Percentiles rank a stretch among this genome's conserved stretches.
phyloP scores from a whole-genome alignment of 2,329 filamentous ascomycete genomes.

The Botrytis squamosa region DNA sequence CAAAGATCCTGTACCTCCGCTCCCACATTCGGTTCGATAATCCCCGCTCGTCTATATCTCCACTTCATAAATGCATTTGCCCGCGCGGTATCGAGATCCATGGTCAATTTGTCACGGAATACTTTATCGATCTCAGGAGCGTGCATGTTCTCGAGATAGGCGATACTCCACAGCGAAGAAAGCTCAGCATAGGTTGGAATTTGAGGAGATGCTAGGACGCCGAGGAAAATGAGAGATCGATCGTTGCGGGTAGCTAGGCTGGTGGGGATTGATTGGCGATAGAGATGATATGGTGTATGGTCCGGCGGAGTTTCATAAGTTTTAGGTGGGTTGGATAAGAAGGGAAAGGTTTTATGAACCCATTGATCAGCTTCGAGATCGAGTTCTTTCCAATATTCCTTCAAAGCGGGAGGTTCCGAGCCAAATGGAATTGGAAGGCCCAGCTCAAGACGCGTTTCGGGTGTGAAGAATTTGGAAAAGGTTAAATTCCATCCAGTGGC shows the following conservation, averaged over 20 bases:
- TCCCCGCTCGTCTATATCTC: conserved; percentile 9
- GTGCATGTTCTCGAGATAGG: conserved; percentile 23
- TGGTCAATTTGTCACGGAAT: conserved; percentile 1
- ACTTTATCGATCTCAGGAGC: conserved; percentile 1
- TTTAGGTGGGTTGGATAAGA: conserved; percentile 19
- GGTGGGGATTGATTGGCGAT: conserved; percentile 42
- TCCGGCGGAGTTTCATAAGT: conserved; percentile 9
- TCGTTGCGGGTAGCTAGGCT: conserved; percentile 36
- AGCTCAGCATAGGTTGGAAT: conserved; percentile 23
- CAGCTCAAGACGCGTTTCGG: conserved; percentile 16
- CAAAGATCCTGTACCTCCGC: conserved; percentile 23
- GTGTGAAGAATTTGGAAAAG: conserved; percentile 15
- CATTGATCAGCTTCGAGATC: conserved; percentile 11
- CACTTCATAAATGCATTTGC: conserved; percentile 17
- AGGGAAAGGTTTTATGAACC: conserved; percentile 20
- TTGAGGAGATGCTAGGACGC: conserved; percentile 23
- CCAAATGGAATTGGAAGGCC: conserved; percentile 14
- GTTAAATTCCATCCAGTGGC: conserved; percentile 21
- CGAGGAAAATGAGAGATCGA: conserved; percentile 39
- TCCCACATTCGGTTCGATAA: conserved; percentile 19
- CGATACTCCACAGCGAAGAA: conserved; percentile 19
- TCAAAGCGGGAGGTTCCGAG: not conserved
- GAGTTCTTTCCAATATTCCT: conserved; percentile 14
- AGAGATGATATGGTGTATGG: conserved; percentile 39
- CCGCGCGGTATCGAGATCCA: conserved; percentile 14